Conservation (phyloP, 495 filamentous ascomycete species). For the Penicillium verhagenii region DNA sequence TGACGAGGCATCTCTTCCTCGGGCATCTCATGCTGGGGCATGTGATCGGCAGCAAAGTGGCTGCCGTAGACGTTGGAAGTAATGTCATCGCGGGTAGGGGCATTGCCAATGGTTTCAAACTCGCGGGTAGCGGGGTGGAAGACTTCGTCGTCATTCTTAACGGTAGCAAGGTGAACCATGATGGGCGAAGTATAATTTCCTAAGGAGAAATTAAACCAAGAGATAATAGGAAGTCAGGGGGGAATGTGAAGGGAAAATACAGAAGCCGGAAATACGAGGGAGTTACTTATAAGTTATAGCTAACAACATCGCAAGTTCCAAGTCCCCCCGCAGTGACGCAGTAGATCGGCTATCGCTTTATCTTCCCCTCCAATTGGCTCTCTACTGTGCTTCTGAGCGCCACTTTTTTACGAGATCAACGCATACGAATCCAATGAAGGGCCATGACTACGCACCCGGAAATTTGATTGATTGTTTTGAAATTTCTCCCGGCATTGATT, state of each 20-base stretch:
- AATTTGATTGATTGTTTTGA: background rate
- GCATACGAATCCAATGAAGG: background rate
- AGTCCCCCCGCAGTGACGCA: too few relatives aligned
- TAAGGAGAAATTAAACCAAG: background rate
- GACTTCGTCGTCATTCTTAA: conserved; percentile 34
- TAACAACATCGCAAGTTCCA: too few relatives aligned
- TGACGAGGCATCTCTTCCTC: conserved; percentile 84
- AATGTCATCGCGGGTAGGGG: conserved; percentile 54
- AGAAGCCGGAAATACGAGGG: background rate
- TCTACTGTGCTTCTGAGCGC: background rate
- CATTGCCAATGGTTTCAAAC: conserved; percentile 32
- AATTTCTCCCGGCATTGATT: too few relatives aligned
- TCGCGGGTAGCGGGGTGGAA: conserved; percentile 18
- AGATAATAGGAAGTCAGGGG: background rate
- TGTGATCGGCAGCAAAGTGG: conserved; percentile 71
- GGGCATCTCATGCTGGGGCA: conserved; percentile 85
- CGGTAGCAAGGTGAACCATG: conserved; percentile 41
- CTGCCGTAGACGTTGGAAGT: conserved; percentile 82
- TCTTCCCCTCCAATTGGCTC: background rate
- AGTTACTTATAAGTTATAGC: background rate
- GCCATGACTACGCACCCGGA: background rate
- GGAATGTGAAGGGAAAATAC: too few relatives aligned
- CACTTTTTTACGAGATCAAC: too few relatives aligned
- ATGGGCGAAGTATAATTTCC: conserved; percentile 1
- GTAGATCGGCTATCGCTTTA: background rate